phyloP scores from a whole-genome alignment of 352 stramenopile genomes.

The Pythium coloratum region DNA sequence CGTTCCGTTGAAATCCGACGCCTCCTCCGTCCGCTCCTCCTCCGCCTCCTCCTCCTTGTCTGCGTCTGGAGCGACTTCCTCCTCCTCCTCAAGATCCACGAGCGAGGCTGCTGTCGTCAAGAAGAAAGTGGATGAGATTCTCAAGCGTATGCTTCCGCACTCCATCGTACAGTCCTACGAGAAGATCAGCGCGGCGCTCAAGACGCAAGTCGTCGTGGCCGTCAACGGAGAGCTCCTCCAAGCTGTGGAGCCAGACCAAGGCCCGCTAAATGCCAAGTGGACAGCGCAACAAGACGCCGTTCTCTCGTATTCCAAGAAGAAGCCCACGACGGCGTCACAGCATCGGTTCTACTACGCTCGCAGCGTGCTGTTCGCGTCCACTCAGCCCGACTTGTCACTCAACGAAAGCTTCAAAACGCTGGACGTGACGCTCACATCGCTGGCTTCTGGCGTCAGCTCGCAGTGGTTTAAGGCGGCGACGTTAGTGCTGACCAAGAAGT shows the following conservation, averaged over 20 bases:
- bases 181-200: constrained; percentile 36
- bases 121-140: constrained; percentile 49
- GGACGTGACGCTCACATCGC: constrained; percentile 24
- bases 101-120: constrained; percentile 15
- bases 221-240: constrained; percentile 43
- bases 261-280: constrained; percentile 23
- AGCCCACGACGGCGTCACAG: constrained; percentile 1
- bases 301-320: not conserved
- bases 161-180: constrained; percentile 56
- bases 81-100: constrained; percentile 1
- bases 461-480: constrained; percentile 18
- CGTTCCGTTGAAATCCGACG: not conserved
- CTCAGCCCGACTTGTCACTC: constrained; percentile 18
- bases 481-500: constrained; percentile 15
- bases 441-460: constrained; percentile 17
- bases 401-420: constrained; percentile 21
- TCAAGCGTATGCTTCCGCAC: constrained; percentile 53
- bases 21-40: not conserved
- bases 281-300: constrained; percentile 15
- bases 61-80: not conserved
- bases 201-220: constrained; percentile 32
- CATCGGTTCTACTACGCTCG: constrained; percentile 23
- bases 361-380: constrained; percentile 1
- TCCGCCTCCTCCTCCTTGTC: not conserved
- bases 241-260: constrained; percentile 20